phyloP scores from a whole-genome alignment of 768 basidiomycete genomes.

The Tylopilus sp. region DNA sequence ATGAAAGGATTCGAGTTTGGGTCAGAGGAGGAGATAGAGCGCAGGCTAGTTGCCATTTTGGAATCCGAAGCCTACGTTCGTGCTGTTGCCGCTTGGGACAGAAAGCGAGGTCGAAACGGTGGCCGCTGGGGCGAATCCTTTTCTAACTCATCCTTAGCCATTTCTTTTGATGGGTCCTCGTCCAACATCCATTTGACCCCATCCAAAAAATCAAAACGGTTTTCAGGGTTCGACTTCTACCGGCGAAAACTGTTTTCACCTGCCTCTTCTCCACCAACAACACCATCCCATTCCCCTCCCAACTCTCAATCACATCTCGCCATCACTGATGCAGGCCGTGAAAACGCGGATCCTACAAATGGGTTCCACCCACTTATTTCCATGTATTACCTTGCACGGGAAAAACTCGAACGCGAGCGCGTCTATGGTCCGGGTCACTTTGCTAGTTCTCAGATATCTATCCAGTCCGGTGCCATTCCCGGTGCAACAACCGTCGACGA shows the following conservation, averaged over 20 bases:
- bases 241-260: constrained; percentile 80
- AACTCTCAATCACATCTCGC: constrained; percentile 56
- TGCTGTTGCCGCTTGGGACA: constrained; percentile 76
- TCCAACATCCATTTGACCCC: constrained; percentile 40
- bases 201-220: constrained; percentile 73
- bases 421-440: constrained; percentile 95
- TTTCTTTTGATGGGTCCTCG: constrained; percentile 53
- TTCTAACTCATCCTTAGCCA: constrained; percentile 67
- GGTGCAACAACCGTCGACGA: constrained; percentile 20
- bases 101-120: constrained; percentile 50
- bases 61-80: constrained; percentile 74
- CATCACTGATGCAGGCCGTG: constrained; percentile 44
- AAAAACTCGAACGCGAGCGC: constrained; percentile 91
- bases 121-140: constrained; percentile 50
- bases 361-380: constrained; percentile 95
- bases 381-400: constrained; percentile 93
- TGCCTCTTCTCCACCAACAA: constrained; percentile 42
- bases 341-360: constrained; percentile 75
- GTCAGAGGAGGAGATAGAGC: constrained; percentile 79
- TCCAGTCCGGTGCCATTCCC: constrained; percentile 34
- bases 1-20: constrained; percentile 99
- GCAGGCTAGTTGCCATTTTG: constrained; percentile 66
- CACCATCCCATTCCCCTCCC: constrained; percentile 60
- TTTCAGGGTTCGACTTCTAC: constrained; percentile 94
- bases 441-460: constrained; percentile 83